Percentiles rank a stretch among this genome's conserved stretches.
phyloP scores from a whole-genome alignment of 306 rosid genomes.

The Hippophae tibetana region DNA sequence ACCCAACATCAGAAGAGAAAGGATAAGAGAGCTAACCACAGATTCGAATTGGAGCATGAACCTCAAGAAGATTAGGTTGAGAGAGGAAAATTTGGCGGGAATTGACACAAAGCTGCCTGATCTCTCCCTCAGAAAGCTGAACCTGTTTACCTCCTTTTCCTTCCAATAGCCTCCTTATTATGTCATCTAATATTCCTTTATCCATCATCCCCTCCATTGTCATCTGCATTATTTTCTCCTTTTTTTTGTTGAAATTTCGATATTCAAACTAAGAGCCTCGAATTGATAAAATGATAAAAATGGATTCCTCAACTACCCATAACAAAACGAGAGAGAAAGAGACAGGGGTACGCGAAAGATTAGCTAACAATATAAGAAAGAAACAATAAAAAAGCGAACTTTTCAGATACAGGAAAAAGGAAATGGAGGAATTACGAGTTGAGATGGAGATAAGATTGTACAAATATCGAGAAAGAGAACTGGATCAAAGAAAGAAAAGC shows the following conservation, averaged over 20 bases:
- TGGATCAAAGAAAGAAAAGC: background rate
- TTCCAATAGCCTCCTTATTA: conserved; percentile 72
- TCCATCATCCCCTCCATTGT: conserved; percentile 90
- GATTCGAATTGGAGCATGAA: conserved; percentile 66
- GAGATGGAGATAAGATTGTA: no score
- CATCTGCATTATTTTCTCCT: conserved; percentile 45
- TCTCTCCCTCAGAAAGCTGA: conserved; percentile 89
- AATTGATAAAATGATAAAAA: background rate
- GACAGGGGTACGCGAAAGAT: background rate
- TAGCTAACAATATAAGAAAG: background rate
- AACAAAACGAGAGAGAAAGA: background rate
- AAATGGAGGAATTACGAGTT: no score
- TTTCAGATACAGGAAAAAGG: no score
- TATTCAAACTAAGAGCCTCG: no score
- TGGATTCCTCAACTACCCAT: no score
- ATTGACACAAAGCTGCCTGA: conserved; percentile 95
- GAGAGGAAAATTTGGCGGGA: conserved; percentile 88
- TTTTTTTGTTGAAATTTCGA: background rate
- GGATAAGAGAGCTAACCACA: conserved; percentile 43
- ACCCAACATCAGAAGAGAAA: background rate
- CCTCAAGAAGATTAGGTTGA: conserved; percentile 68
- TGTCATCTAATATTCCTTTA: conserved; percentile 53
- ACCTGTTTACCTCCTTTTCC: conserved; percentile 89
- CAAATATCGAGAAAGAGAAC: no score
- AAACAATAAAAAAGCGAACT: no score